Percentiles rank a stretch among this genome's conserved stretches.
phyloP scores from a whole-genome alignment of 2,329 filamentous ascomycete species.

The Calonectria multiphialidica region DNA sequence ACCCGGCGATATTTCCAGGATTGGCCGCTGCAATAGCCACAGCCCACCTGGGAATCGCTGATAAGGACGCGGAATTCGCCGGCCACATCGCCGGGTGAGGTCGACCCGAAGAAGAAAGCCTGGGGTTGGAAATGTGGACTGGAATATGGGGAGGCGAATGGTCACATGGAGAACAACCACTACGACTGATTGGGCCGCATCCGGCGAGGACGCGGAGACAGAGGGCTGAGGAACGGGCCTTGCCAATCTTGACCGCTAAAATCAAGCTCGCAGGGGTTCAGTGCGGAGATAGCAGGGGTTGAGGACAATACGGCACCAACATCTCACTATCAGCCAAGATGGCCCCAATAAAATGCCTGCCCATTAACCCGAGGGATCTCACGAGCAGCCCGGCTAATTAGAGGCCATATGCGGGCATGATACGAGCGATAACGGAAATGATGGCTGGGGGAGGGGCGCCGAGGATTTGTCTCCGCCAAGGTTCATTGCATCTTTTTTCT shows the following conservation, averaged over 20 bases:
- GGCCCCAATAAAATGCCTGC: background rate
- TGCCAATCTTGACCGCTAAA: background rate
- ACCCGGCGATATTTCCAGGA: background rate
- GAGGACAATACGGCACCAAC: background rate
- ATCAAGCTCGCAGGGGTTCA: background rate
- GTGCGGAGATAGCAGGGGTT: background rate
- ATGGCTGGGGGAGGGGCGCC: background rate
- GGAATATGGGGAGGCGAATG: background rate
- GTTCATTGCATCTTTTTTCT: background rate
- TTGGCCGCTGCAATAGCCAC: background rate
- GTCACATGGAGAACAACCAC: background rate
- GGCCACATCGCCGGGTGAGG: background rate
- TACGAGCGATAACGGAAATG: background rate
- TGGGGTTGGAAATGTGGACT: background rate
- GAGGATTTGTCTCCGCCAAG: background rate
- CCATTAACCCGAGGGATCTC: background rate
- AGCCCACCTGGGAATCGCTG: background rate
- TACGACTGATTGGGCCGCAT: background rate
- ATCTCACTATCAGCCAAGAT: background rate
- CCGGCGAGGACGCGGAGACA: background rate
- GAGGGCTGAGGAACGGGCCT: background rate
- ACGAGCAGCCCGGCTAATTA: background rate
- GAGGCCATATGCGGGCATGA: background rate
- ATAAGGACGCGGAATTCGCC: background rate
- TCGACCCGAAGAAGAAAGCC: background rate